Evolutionary conservation across 1,139 yeast genomes (phyloP).

Genomic region (Diutina pseudorugosa): DNA sequence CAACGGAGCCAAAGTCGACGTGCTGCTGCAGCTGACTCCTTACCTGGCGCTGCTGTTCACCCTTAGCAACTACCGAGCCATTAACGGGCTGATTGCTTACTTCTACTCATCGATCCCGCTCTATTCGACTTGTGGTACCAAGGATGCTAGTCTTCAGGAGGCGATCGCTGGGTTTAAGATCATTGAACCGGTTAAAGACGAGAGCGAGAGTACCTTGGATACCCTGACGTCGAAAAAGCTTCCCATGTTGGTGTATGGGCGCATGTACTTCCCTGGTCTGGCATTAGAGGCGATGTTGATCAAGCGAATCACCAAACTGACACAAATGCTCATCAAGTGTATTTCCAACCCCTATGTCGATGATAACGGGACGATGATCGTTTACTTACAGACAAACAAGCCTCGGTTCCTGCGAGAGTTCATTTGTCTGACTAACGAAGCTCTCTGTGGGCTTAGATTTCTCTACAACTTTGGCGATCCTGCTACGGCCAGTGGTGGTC

Average conservation of each 20-base stretch:
- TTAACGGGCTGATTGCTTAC: conserved; percentile 80
- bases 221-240: background rate
- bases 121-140: conserved; percentile 38
- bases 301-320: conserved; percentile 43
- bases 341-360: conserved; percentile 57
- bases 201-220: conserved; percentile 19
- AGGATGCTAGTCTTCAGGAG: conserved; percentile 48
- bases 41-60: conserved; percentile 68
- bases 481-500: conserved; percentile 8
- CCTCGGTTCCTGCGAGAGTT: conserved; percentile 62
- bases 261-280: conserved; percentile 82
- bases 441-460: conserved; percentile 72
- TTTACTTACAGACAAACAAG: conserved; percentile 59
- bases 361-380: conserved; percentile 47
- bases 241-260: conserved; percentile 44
- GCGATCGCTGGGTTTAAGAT: conserved; percentile 60
- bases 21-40: conserved; percentile 62
- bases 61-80: conserved; percentile 51
- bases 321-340: conserved; percentile 65
- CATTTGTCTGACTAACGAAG: conserved; percentile 80
- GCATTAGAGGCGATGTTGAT: conserved; percentile 83
- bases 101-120: conserved; percentile 58
- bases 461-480: conserved; percentile 52
- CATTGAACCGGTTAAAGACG: conserved; percentile 27
- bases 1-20: conserved; percentile 49